phyloP scores from a whole-genome alignment of 805 yeast genomes.

The Blastobotrys terrestris region DNA sequence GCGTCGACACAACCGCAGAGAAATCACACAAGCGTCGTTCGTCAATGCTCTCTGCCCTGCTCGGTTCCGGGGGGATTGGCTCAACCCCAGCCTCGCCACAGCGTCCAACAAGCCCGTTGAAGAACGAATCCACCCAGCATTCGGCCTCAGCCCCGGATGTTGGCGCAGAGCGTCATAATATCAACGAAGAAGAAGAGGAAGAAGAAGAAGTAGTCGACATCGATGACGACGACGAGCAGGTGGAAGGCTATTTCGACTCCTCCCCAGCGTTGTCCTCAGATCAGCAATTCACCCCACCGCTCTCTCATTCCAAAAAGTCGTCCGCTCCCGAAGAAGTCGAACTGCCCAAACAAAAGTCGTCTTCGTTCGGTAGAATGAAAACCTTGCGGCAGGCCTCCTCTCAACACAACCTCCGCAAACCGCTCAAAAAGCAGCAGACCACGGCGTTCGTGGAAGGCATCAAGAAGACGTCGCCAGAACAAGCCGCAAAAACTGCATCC shows the following conservation, averaged over 20 bases:
- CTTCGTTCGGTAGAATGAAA: constrained; percentile 33
- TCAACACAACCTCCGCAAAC: constrained; percentile 32
- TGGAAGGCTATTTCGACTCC: not conserved
- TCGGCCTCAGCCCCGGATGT: too few relatives aligned
- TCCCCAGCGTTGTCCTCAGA: not conserved
- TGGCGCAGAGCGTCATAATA: too few relatives aligned
- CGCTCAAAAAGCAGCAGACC: constrained; percentile 31
- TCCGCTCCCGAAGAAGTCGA: not conserved
- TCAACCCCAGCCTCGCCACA: constrained; percentile 4
- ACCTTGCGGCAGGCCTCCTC: constrained; percentile 49
- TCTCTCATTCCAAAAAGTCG: not conserved
- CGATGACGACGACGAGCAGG: not conserved
- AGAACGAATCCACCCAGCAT: not conserved
- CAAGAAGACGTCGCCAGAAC: constrained; percentile 63
- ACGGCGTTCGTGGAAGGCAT: constrained; percentile 68
- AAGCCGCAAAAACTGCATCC: constrained; percentile 69
- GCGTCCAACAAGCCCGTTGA: not conserved
- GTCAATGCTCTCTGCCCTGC: constrained; percentile 4
- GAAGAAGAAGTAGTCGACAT: too few relatives aligned
- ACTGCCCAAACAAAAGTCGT: not conserved
- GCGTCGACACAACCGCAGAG: not conserved
- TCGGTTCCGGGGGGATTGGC: constrained; percentile 4
- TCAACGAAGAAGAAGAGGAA: not conserved
- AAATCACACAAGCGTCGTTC: constrained; percentile 1
- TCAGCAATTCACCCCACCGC: not conserved